A percentile compares a stretch with the other conserved stretches of the same genome.
phyloP scores from a whole-genome alignment of 2,329 filamentous ascomycete species.

The Arthrobotrys sinensis region DNA sequence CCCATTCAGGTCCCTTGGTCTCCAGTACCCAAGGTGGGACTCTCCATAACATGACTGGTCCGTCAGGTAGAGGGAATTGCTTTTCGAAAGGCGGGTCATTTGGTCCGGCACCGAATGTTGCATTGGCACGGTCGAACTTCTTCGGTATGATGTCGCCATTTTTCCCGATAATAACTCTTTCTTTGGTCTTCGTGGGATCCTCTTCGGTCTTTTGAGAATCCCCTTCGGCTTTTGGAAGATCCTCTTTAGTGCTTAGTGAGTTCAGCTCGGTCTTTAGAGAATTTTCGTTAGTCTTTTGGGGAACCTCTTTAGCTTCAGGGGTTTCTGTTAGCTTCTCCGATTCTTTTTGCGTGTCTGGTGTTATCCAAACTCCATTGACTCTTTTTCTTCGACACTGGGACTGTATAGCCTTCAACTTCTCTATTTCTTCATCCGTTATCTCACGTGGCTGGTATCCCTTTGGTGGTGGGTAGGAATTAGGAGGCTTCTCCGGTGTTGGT shows the following conservation, averaged over 20 bases:
- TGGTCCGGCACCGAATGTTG: slow-evolving; percentile 8
- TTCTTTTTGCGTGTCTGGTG: background rate
- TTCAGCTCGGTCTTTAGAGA: background rate
- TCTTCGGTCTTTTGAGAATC: background rate
- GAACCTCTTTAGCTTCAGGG: background rate
- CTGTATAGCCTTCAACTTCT: no score
- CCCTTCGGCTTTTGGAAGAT: background rate
- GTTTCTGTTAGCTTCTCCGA: slow-evolving; percentile 8
- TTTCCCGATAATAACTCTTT: background rate
- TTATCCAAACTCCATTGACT: no score
- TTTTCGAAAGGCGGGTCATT: slow-evolving; percentile 11
- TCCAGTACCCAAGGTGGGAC: background rate
- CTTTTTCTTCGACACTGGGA: no score
- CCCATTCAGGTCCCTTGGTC: slow-evolving; percentile 20
- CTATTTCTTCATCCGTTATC: no score
- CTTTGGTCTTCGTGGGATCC: background rate
- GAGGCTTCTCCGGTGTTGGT: background rate
- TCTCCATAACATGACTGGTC: background rate
- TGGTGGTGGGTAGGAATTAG: slow-evolving; percentile 1
- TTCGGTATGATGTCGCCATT: background rate
- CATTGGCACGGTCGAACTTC: background rate
- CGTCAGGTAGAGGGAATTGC: background rate
- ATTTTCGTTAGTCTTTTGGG: background rate
- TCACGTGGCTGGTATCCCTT: background rate
- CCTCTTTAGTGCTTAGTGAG: background rate